These are phyloP conservation scores for Madurella fahalii DNA, from an alignment of 2,329 filamentous ascomycete genomes.

Conservation along the genomic window DNA sequence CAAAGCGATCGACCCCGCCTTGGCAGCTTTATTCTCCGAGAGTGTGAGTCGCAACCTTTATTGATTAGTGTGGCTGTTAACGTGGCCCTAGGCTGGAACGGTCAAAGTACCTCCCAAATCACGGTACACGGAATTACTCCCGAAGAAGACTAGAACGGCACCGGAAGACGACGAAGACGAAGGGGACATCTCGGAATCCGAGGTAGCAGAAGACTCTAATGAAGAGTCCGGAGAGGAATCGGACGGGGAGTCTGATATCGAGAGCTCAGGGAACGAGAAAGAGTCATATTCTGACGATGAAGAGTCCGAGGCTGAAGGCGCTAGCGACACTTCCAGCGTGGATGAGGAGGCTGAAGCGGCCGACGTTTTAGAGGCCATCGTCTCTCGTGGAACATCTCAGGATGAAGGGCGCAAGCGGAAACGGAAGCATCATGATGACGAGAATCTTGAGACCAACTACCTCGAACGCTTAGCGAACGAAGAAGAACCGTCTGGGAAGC, in stretches of 20 bases:
- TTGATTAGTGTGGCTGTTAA: constrained; percentile 17
- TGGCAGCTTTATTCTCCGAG: constrained; percentile 66
- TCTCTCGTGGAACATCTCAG: constrained; percentile 36
- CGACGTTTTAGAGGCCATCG: constrained; percentile 34
- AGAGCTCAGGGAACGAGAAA: constrained; percentile 36
- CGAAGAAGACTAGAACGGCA: constrained; percentile 28
- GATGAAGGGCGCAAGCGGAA: constrained; percentile 61
- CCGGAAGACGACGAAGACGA: constrained; percentile 22
- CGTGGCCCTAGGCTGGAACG: constrained; percentile 44
- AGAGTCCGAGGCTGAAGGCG: constrained; percentile 39
- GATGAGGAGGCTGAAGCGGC: constrained; percentile 36
- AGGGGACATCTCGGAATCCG: constrained; percentile 22
- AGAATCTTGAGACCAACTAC: constrained; percentile 68
- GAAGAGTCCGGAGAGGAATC: constrained; percentile 33
- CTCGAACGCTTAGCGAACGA: constrained; percentile 61
- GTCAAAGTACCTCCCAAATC: constrained; percentile 43
- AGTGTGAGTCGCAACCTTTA: constrained; percentile 55
- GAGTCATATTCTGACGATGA: constrained; percentile 25
- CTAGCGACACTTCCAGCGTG: constrained; percentile 32
- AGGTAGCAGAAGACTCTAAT: constrained; percentile 30
- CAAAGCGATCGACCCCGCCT: constrained; percentile 62
- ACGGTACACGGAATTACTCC: constrained; percentile 40
- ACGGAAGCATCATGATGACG: constrained; percentile 55
- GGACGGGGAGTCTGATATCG: constrained; percentile 37
- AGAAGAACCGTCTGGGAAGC: constrained; percentile 53